These are phyloP conservation scores for Mycena rebaudengoi DNA, from an alignment of 768 basidiomycete genomes.

Conservation along the genomic window DNA sequence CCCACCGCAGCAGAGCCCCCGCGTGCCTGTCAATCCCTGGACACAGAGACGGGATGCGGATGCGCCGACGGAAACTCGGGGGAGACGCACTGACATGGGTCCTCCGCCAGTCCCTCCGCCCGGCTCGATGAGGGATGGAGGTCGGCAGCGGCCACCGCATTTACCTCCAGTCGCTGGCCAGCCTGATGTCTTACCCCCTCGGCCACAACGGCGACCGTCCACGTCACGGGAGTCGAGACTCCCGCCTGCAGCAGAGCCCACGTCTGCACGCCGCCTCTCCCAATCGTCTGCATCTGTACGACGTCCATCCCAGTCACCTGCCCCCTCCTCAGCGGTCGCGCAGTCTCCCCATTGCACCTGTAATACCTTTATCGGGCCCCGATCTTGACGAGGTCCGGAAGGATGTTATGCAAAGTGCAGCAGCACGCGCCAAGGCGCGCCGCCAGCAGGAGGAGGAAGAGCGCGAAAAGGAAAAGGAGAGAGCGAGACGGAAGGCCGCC, in stretches of 20 bases:
- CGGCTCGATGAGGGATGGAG: conserved; percentile 33
- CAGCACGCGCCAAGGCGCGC: conserved; percentile 82
- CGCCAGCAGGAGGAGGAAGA: conserved; percentile 86
- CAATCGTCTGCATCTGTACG: conserved; percentile 53
- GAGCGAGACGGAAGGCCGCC: conserved; percentile 81
- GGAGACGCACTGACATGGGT: conserved; percentile 57
- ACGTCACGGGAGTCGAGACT: conserved; percentile 54
- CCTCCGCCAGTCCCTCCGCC: conserved; percentile 58
- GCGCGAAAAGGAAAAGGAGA: conserved; percentile 79
- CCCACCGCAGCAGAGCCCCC: conserved; percentile 9
- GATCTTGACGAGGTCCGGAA: conserved; percentile 76
- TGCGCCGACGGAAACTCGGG: conserved; percentile 40
- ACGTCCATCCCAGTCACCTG: conserved; percentile 53
- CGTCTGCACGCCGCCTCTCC: conserved; percentile 42
- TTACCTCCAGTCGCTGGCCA: conserved; percentile 45
- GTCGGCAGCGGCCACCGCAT: conserved; percentile 68
- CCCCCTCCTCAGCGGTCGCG: conserved; percentile 50
- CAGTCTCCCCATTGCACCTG: conserved; percentile 41
- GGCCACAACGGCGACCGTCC: conserved; percentile 41
- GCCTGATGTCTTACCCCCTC: conserved; percentile 15
- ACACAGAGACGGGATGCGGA: conserved; percentile 41
- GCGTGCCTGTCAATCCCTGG: conserved; percentile 17
- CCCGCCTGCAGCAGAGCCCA: conserved; percentile 38
- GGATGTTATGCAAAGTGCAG: conserved; percentile 84
- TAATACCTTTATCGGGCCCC: conserved; percentile 44